A percentile compares a stretch with the other conserved stretches of the same genome.
phyloP scores from a whole-genome alignment of 2,329 filamentous ascomycete species.

The Fusarium duplospermum region DNA sequence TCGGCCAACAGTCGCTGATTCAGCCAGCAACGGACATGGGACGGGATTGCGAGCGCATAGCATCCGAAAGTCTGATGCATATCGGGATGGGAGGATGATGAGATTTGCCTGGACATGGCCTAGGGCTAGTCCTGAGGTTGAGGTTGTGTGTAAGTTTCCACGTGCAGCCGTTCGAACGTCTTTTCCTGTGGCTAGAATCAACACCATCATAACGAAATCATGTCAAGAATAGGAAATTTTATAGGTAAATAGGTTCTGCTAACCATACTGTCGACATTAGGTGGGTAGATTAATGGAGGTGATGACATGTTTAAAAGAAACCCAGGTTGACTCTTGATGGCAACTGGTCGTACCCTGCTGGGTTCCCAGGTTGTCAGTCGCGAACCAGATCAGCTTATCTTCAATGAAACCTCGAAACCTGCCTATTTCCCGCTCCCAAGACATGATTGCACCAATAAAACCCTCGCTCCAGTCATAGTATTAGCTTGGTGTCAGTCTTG shows the following conservation, averaged over 20 bases:
- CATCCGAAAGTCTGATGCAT: slow-evolving; percentile 67
- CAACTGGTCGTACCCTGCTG: not conserved
- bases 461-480: not conserved
- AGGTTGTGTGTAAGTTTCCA: slow-evolving; percentile 51
- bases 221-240: not conserved
- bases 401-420: not conserved
- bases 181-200: slow-evolving; percentile 42
- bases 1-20: slow-evolving; percentile 58
- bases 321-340: not conserved
- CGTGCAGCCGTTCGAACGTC: slow-evolving; percentile 58
- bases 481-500: not conserved
- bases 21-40: slow-evolving; percentile 69
- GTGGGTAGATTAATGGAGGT: not conserved
- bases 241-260: not conserved
- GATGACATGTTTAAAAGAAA: not conserved
- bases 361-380: not conserved
- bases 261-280: not conserved
- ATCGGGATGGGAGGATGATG: slow-evolving; percentile 66
- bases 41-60: slow-evolving; percentile 72
- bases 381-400: not conserved
- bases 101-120: slow-evolving; percentile 71
- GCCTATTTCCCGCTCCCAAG: not conserved
- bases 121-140: slow-evolving; percentile 67
- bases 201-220: not conserved
- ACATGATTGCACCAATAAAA: not conserved